Percentiles rank a stretch among this genome's conserved stretches.
phyloP scores from a whole-genome alignment of 2,329 filamentous ascomycete genomes.

The Monilinia laxa region DNA sequence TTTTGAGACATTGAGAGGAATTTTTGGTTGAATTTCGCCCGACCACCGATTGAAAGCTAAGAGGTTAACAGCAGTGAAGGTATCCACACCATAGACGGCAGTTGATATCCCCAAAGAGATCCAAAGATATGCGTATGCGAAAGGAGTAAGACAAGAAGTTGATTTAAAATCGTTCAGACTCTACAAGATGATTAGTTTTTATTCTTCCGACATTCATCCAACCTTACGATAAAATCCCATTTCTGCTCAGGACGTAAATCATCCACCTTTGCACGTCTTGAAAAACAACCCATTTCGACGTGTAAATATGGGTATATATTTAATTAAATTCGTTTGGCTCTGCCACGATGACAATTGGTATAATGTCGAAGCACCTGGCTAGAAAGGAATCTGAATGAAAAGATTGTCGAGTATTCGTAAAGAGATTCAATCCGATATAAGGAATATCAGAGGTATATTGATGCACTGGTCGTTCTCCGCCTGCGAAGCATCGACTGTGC shows the following conservation, averaged over 20 bases:
- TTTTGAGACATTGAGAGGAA: slow-evolving; percentile 76
- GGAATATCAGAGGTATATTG: slow-evolving; percentile 36
- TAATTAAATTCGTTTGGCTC: slow-evolving; percentile 29
- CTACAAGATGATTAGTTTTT: slow-evolving; percentile 39
- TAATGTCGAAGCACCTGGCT: slow-evolving; percentile 29
- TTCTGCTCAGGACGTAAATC: slow-evolving; percentile 79
- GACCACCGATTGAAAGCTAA: slow-evolving; percentile 89
- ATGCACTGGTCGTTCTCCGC: slow-evolving; percentile 50
- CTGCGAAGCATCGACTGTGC: slow-evolving; percentile 50
- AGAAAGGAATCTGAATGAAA: slow-evolving; percentile 23
- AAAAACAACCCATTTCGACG: slow-evolving; percentile 61
- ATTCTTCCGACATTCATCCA: slow-evolving; percentile 3
- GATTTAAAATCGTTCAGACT: slow-evolving; percentile 78
- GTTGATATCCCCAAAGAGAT: slow-evolving; percentile 75
- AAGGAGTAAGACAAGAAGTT: slow-evolving; percentile 69
- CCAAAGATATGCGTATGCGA: slow-evolving; percentile 85
- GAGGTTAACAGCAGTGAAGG: slow-evolving; percentile 89
- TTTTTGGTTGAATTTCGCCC: slow-evolving; percentile 73
- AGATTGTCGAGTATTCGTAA: slow-evolving; percentile 26
- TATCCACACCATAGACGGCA: slow-evolving; percentile 85
- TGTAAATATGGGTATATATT: neutral
- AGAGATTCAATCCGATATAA: slow-evolving; percentile 32
- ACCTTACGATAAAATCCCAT: slow-evolving; percentile 87
- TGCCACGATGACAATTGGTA: slow-evolving; percentile 28
- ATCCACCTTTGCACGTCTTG: slow-evolving; percentile 60